A percentile compares a stretch with the other conserved stretches of the same genome.
phyloP scores from a whole-genome alignment of 768 basidiomycete genomes.

The Rhodotorula kratochvilovae region DNA sequence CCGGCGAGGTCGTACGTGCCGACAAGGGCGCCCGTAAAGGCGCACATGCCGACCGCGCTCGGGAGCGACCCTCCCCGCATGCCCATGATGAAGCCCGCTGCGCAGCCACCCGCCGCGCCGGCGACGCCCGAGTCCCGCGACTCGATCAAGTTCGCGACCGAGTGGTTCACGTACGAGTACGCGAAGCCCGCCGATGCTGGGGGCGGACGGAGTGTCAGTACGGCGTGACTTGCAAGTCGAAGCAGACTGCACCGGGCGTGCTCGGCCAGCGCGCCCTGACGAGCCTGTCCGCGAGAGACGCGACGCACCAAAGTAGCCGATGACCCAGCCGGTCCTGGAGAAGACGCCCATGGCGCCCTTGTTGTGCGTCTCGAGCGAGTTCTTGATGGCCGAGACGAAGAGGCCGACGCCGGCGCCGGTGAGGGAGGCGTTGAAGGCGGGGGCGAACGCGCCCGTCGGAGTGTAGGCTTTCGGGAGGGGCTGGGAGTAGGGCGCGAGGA shows the following conservation, averaged over 20 bases:
- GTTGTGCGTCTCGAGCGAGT: conserved; percentile 70
- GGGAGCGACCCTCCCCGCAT: conserved; percentile 31
- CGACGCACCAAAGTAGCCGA: conserved; percentile 78
- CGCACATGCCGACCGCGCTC: conserved; percentile 37
- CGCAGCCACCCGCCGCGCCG: conserved; percentile 80
- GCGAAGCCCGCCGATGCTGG: conserved; percentile 29
- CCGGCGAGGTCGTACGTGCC: conserved; percentile 79
- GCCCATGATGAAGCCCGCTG: conserved; percentile 89
- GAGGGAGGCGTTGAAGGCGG: conserved; percentile 33
- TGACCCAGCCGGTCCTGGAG: conserved; percentile 79
- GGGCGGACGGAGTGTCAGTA: not conserved
- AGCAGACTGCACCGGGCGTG: too few relatives aligned
- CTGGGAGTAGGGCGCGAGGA: conserved; percentile 24
- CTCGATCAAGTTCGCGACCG: conserved; percentile 73
- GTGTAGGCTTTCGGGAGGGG: conserved; percentile 20
- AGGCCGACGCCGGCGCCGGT: conserved; percentile 47
- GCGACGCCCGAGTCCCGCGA: conserved; percentile 69
- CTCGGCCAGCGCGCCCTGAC: too few relatives aligned
- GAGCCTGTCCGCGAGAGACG: too few relatives aligned
- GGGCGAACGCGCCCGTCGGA: conserved; percentile 22
- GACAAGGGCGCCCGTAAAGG: conserved; percentile 64
- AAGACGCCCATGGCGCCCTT: conserved; percentile 79
- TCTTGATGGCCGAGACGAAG: conserved; percentile 60
- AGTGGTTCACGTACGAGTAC: conserved; percentile 61
- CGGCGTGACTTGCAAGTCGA: too few relatives aligned